These are phyloP conservation scores for Sporothrix sp. DNA, from an alignment of 2,329 filamentous ascomycete species.

Conservation along the genomic window DNA sequence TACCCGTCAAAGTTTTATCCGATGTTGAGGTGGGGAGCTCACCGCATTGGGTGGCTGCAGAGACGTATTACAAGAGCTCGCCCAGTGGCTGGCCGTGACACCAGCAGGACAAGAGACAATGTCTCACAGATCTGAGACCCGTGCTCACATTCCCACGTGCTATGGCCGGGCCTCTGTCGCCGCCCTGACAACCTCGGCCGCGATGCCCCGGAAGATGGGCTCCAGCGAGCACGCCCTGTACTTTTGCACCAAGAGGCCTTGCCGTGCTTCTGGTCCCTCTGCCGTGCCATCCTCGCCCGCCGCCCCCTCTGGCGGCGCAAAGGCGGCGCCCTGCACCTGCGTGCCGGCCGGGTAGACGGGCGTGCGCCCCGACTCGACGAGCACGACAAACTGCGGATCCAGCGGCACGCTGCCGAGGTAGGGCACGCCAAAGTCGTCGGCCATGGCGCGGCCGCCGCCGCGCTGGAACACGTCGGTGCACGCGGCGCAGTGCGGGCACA, in stretches of 20 bases:
- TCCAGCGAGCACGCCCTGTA: slow-evolving; percentile 62
- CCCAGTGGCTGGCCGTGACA: no score
- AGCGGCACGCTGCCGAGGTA: slow-evolving; percentile 86
- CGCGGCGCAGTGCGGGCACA: slow-evolving; percentile 71
- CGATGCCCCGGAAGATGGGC: slow-evolving; percentile 58
- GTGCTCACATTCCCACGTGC: no score
- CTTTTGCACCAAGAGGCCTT: slow-evolving; percentile 52
- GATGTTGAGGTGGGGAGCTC: no score
- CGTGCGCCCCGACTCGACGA: slow-evolving; percentile 64
- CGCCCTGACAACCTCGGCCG: slow-evolving; percentile 37
- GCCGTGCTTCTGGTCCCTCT: slow-evolving; percentile 15
- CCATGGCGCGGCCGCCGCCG: slow-evolving; percentile 84
- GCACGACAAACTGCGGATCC: slow-evolving; percentile 79
- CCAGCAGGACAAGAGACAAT: no score
- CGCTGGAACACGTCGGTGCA: slow-evolving; percentile 91
- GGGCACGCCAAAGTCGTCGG: slow-evolving; percentile 68
- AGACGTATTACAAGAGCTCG: no score
- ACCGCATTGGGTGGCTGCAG: no score
- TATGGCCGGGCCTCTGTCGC: not conserved
- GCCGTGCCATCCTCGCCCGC: not conserved
- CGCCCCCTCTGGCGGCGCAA: slow-evolving; percentile 24
- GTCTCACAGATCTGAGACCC: no score
- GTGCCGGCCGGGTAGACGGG: slow-evolving; percentile 64
- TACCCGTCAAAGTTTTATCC: no score
- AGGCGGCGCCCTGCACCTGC: slow-evolving; percentile 45